A percentile compares a stretch with the other conserved stretches of the same genome.
These are phyloP conservation scores for Spathaspora girioi DNA, from an alignment of 805 yeast species.

Conservation along the genomic window DNA sequence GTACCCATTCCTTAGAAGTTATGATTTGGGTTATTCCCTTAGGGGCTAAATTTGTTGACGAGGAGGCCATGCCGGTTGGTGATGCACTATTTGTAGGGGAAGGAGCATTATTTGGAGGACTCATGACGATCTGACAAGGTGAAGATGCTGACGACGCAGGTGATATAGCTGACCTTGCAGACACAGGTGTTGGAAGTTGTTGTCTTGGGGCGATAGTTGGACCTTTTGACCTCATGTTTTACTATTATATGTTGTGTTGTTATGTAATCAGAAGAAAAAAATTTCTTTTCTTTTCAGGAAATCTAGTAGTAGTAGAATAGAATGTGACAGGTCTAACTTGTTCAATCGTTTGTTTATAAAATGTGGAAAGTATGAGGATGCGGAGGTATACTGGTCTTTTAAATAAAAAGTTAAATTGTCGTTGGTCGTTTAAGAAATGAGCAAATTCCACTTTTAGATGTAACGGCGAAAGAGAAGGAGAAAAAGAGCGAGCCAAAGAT, in stretches of 20 bases:
- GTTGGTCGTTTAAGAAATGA: background rate
- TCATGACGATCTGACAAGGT: conserved; percentile 9
- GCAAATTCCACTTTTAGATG: background rate
- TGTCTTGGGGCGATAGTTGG: conserved; percentile 18
- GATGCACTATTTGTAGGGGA: background rate
- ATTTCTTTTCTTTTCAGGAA: background rate
- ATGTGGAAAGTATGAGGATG: background rate
- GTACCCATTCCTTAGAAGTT: conserved; percentile 56
- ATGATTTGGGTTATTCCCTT: conserved; percentile 41
- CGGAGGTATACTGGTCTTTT: background rate
- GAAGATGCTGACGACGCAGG: conserved; percentile 7
- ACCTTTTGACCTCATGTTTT: conserved; percentile 13
- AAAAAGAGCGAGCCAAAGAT: conserved; percentile 4
- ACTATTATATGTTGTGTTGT: no score
- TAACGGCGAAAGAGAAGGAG: background rate
- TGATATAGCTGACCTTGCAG: conserved; percentile 11
- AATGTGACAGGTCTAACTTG: background rate
- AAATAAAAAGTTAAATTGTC: background rate
- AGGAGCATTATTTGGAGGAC: conserved; percentile 5
- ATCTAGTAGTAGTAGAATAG: no score
- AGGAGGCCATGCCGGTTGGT: background rate
- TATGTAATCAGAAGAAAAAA: background rate
- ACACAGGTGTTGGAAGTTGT: conserved; percentile 13
- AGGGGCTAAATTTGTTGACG: background rate
- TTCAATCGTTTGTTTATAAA: background rate